A percentile compares a stretch with the other conserved stretches of the same genome.
Conservation (phyloP, 148 eudicot species). For the Fagopyrum esculentum region DNA sequence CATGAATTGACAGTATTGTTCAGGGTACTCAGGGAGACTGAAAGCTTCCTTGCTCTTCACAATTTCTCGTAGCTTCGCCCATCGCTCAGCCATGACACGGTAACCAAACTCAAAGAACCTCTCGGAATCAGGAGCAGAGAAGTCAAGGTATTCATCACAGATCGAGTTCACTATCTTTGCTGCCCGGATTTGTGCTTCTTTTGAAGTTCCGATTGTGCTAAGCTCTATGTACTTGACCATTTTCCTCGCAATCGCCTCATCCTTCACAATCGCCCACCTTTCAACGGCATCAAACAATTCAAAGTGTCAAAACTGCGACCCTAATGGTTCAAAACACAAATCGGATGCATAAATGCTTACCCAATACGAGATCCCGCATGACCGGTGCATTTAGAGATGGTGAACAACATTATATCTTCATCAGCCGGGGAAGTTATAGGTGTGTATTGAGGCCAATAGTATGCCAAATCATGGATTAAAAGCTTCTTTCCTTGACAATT, state of each 20-base stretch:
- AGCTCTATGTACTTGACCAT: conserved; percentile 67
- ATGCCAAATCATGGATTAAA: conserved; percentile 70
- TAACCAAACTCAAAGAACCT: conserved; percentile 44
- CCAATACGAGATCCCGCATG: conserved; percentile 92
- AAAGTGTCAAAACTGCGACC: neutral
- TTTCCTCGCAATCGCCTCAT: conserved; percentile 49
- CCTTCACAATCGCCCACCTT: conserved; percentile 93
- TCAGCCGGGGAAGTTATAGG: conserved; percentile 47
- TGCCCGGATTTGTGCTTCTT: conserved; percentile 70
- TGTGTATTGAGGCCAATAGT: conserved; percentile 91
- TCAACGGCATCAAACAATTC: neutral
- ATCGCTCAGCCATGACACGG: conserved; percentile 44
- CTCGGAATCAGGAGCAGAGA: neutral
- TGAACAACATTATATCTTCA: conserved; percentile 68
- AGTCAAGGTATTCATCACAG: conserved; percentile 33
- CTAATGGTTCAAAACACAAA: too few species aligned
- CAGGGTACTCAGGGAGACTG: conserved; percentile 33
- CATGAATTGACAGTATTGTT: conserved; percentile 38
- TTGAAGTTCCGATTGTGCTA: conserved; percentile 75
- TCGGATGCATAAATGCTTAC: conserved; percentile 18
- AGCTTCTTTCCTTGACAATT: conserved; percentile 20
- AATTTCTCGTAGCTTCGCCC: conserved; percentile 49
- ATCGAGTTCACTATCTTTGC: conserved; percentile 49
- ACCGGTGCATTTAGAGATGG: conserved; percentile 76
- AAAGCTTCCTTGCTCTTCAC: conserved; percentile 33